Base-by-base conservation (phyloP, 768 basidiomycete species). In the Termitomyces sp. region DNA sequence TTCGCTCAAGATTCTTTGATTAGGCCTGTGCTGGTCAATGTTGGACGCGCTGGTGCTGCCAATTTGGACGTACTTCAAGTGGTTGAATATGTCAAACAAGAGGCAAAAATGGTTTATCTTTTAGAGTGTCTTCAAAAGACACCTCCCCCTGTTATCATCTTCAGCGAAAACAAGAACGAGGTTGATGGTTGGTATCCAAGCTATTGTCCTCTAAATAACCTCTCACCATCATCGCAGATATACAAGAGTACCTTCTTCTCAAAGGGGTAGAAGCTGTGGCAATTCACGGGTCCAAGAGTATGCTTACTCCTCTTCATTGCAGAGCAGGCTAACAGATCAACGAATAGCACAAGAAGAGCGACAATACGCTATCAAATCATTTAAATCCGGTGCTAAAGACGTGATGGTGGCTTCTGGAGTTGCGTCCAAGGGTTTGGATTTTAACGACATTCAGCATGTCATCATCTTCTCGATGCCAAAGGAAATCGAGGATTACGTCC, bases 381-480 rank as follows among this genome's bases (percentile, higher is more conserved):
- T 99, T 78, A 98, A 98, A 68, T 85, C 89, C 1, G 97, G 97
- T 25, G 91, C 86, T 39, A 99, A 99, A 67, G 97, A 99, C 69
- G 96, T 98, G 45, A 98, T 98, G 97, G 97, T 99, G 29, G 97
- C 97, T 3, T 98, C 95, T 3, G 88, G 95, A 29, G 94, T 99
- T 25, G 97, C 96, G 1, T 97, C 94, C 36, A 98, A 99, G 70
- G 97, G 97, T 27, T 83, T 99, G 56, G 97, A 99, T 71, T 99
- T 99, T 73, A 94, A 90, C 69, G 97, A 98, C 65, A 96, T 99
- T 55, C 94, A 98, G 63, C 97, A 98, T 68, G 95, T 98, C 66
- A 98, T 99, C 71, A 98, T 98, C 58, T 99, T 95, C 70, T 87
- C 91, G 29, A 98, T 99, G 97, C 97, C 97, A 0, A 99, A 98